Evolutionary conservation across 2,329 filamentous ascomycete species (phyloP), one percentile per base, ranked within the genome.

Genomic region (Sporothrix pallida): DNA sequence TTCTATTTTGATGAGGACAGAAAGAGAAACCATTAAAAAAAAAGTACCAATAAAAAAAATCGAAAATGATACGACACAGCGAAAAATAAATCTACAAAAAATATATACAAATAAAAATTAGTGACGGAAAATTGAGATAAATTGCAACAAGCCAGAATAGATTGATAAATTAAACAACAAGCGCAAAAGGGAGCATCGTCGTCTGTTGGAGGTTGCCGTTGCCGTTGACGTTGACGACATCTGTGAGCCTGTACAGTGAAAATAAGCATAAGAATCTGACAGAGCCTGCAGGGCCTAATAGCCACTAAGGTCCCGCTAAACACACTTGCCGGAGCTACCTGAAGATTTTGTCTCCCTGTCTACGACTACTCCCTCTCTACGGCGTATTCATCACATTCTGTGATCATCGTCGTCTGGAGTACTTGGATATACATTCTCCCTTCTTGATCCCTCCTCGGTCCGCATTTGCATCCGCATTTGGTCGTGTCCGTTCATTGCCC

Each of bases 201-300:
- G 23, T 60, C 31, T 5, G 23, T 6, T 6, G 23, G 54, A 58
- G 10, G 20, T 58, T 20, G 20, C 6, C 2, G 31, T 37, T 4
- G 56, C 12, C 3, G 56, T 37, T 13, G 5, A 37, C 9, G 15
- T 60, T 9, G 13, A 42, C 56, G 1, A 37, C 31, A 37, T 31
- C 31, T 31, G 31, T 31, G 31, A 60, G 56, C 17, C 20, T 26
- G 20, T n/a, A 56, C 52, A 10, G 52, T 26, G 2, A 17, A 42
- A 23, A 50, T 68, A 37, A 52, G 63, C 15, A 50, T 31, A 52
- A 52, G 13, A 20, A 37, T 52, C 46, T 68, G 65, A 68, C 65
- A 68, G 48, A 26, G 23, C 52, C 52, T 56, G 23, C 52, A 56
- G 20, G 20, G 23, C 20, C 23, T 10, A 54, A 10, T 15, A 15